Evolutionary conservation across 768 basidiomycete species (phyloP).

Genomic region (Boletus huronensis): DNA sequence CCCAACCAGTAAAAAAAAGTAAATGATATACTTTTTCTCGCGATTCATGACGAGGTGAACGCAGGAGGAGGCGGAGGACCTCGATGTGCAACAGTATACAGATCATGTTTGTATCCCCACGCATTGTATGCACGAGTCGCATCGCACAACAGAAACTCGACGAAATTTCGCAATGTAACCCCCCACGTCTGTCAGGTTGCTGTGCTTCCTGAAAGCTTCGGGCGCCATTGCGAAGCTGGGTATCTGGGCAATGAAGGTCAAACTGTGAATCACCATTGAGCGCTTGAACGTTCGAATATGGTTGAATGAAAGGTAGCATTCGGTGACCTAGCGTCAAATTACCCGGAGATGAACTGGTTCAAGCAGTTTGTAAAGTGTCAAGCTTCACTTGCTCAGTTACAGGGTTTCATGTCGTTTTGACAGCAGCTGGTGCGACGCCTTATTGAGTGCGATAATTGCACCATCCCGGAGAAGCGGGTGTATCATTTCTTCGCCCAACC

Average conservation of each 20-base stretch:
- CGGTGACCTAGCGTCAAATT: neutral
- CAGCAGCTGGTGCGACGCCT: neutral
- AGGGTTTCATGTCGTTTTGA: neutral
- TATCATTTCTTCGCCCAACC: constrained; percentile 20
- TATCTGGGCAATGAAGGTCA: neutral
- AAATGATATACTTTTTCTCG: constrained; percentile 25
- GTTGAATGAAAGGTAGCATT: neutral
- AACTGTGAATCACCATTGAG: neutral
- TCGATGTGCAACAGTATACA: constrained; percentile 3
- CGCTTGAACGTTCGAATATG: neutral
- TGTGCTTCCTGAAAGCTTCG: neutral
- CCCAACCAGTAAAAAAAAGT: constrained; percentile 64
- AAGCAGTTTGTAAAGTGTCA: neutral
- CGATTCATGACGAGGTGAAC: neutral
- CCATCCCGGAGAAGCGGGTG: neutral
- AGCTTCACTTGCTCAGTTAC: neutral
- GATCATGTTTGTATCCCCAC: constrained; percentile 20
- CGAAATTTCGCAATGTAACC: neutral
- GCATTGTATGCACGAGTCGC: constrained; percentile 16
- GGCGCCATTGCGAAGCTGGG: neutral
- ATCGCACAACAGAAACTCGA: constrained; percentile 14
- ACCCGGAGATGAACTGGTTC: neutral
- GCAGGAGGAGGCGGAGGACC: constrained; percentile 3
- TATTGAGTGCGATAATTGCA: neutral
- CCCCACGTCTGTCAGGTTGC: neutral